Evolutionary conservation across 2,329 filamentous ascomycete genomes (phyloP).

Genomic region (Sporothrix brunneoviolacea): DNA sequence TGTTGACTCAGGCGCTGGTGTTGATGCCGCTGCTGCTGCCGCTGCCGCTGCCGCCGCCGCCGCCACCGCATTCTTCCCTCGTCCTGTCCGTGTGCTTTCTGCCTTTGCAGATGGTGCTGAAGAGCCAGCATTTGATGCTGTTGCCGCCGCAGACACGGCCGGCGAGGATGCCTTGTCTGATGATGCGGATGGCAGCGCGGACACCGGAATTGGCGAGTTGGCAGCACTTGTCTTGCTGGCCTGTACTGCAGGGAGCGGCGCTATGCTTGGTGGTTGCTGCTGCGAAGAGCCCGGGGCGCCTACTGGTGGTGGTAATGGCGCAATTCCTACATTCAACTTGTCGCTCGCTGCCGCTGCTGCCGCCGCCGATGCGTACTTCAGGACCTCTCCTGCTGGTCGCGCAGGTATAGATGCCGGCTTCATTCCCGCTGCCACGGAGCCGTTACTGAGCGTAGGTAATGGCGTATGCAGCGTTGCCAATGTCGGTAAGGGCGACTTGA

Average conservation of each 20-base stretch:
- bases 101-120: constrained; percentile 24
- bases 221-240: constrained; percentile 51
- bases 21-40: constrained; percentile 6
- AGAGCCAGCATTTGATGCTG: constrained; percentile 20
- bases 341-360: constrained; percentile 88
- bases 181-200: constrained; percentile 39
- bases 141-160: constrained; percentile 20
- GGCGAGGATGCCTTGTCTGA: constrained; percentile 26
- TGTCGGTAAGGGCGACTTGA: constrained; percentile 91
- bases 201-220: constrained; percentile 45
- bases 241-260: constrained; percentile 44
- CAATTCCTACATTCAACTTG: constrained; percentile 81
- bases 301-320: constrained; percentile 85
- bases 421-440: constrained; percentile 55
- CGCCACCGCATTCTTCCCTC: constrained; percentile 32
- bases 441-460: constrained; percentile 54
- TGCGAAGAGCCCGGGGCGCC: no score
- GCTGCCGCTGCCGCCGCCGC: constrained; percentile 16
- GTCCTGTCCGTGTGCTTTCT: constrained; percentile 31
- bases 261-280: constrained; percentile 35
- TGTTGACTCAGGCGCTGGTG: constrained; percentile 32
- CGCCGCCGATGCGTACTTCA: constrained; percentile 95
- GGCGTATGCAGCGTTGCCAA: constrained; percentile 82
- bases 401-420: constrained; percentile 86
- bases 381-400: constrained; percentile 75